These are phyloP conservation scores for Fistulina hepatica DNA, from an alignment of 1,284 basidiomycete genomes.

Conservation along the genomic window DNA sequence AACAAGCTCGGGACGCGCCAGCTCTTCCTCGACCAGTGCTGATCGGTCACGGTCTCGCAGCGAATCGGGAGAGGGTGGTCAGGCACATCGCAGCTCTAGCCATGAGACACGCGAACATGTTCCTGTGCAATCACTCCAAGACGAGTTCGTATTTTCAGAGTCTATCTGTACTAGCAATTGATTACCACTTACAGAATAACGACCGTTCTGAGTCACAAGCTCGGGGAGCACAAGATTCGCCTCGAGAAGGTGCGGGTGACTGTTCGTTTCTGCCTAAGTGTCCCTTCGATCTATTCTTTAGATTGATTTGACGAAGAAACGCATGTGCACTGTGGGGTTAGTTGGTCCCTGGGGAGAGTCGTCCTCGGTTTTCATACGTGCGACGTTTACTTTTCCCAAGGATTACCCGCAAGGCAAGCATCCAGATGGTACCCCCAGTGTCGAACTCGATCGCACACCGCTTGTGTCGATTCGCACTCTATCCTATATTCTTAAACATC, in stretches of 20 bases:
- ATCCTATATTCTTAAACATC: conserved; percentile 63
- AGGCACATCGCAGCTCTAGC: conserved; percentile 31
- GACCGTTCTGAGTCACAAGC: conserved; percentile 59
- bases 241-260: conserved; percentile 64
- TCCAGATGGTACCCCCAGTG: conserved; percentile 57
- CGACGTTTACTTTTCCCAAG: conserved; percentile 84
- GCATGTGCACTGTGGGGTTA: conserved; percentile 78
- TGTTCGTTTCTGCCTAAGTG: conserved; percentile 3
- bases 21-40: too few species aligned
- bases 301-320: conserved; percentile 72
- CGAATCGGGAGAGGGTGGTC: conserved; percentile 17
- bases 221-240: conserved; percentile 64
- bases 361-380: conserved; percentile 71
- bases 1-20: too few species aligned
- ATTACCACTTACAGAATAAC: conserved; percentile 76
- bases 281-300: conserved; percentile 24
- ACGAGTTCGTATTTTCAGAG: conserved; percentile 58
- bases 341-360: conserved; percentile 86
- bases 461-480: conserved; percentile 69
- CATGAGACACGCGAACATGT: conserved; percentile 27
- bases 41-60: conserved; percentile 12
- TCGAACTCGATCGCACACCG: conserved; percentile 78
- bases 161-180: too few species aligned
- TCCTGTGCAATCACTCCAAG: too few species aligned
- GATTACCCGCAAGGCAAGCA: conserved; percentile 62